Percentiles rank a stretch among this genome's conserved stretches.
Conservation (phyloP, 495 filamentous ascomycete species). For the Amniculicola lignicola region DNA sequence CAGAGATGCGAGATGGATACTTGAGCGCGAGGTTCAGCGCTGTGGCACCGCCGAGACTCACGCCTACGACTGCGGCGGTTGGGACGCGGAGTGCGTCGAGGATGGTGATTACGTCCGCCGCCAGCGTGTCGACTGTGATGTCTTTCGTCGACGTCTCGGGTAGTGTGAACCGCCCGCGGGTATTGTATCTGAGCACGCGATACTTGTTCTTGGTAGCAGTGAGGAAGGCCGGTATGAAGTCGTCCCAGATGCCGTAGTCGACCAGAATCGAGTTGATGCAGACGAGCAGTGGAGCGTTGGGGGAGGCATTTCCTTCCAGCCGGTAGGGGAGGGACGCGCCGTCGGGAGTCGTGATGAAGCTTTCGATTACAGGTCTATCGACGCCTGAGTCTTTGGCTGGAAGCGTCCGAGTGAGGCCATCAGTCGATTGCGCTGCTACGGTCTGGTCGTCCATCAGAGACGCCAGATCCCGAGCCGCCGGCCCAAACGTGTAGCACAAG, state of each 20-base stretch:
- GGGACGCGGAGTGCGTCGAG: conserved; percentile 38
- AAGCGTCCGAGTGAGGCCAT: conserved; percentile 52
- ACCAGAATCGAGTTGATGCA: conserved; percentile 75
- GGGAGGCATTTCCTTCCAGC: conserved; percentile 67
- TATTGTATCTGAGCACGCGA: conserved; percentile 68
- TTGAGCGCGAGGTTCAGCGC: conserved; percentile 66
- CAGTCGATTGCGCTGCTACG: conserved; percentile 36
- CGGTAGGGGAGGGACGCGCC: conserved; percentile 65
- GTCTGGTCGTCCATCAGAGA: conserved; percentile 35
- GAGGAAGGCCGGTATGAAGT: conserved; percentile 60
- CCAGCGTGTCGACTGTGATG: conserved; percentile 62
- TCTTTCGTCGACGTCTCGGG: conserved; percentile 44
- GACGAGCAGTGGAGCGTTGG: conserved; percentile 63
- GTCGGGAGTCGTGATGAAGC: conserved; percentile 64
- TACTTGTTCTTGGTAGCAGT: conserved; percentile 57
- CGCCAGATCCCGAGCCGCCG: conserved; percentile 64
- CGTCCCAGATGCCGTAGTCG: conserved; percentile 72
- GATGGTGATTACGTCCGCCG: conserved; percentile 57
- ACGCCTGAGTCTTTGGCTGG: conserved; percentile 47
- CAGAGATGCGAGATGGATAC: conserved; percentile 55
- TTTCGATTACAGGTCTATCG: conserved; percentile 54
- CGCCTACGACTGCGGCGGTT: conserved; percentile 57
- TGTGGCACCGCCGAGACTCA: conserved; percentile 74
- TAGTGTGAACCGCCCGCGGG: conserved; percentile 55
- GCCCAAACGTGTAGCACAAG: conserved; percentile 75